Base-by-base conservation (phyloP, 2,329 filamentous ascomycete genomes). In the Colletotrichum spinosum region DNA sequence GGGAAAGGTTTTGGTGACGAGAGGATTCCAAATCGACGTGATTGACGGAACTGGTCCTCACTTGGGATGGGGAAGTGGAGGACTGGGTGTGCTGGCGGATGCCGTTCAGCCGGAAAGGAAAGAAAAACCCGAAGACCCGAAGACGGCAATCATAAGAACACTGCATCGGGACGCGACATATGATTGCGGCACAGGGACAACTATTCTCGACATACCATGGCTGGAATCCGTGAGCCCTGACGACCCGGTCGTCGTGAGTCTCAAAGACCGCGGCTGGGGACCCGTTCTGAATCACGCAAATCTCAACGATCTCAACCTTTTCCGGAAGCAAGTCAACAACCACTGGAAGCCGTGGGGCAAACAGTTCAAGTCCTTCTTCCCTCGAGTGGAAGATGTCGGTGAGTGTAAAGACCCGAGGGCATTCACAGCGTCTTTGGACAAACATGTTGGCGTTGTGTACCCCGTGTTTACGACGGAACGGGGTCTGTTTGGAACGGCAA, bases 161-260 rank as follows among this genome's bases (percentile, higher is more conserved):
- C 12, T 63, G 2, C 60, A 63, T n/a, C 39, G 55, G 48, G 49
- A 48, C 33, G 60, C 60, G 9, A 17, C 53, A 2, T 60, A 48
- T 2, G 42, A 63, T 13, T 60, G 55, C 48, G 33, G 34, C 1
- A 51, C 60, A 3, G 46, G 46, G 4, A 59, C 11, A 34, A 60
- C 60, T 4, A 7, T 63, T 45, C 49, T 63, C 12, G 60, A 60
- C 25, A 63, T 63, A 10, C 60, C 60, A 15, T 63, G 60, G 60
- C 55, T 63, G 25, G 41, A 63, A 9, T 52, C 37, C 42, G 37
- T 59, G 35, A 45, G 46, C 0, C 49, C 46, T 8, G 42, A 53
- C 12, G 49, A 63, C 3, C 60, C 55, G n/a, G 48, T 48, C 33
- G 8, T 63, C 4, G 2, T 49, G 48, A 41, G n/a, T 8, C 15